These are phyloP conservation scores for Petunia hybrid DNA, from an alignment of 305 asterid genomes.

Conservation along the genomic window DNA sequence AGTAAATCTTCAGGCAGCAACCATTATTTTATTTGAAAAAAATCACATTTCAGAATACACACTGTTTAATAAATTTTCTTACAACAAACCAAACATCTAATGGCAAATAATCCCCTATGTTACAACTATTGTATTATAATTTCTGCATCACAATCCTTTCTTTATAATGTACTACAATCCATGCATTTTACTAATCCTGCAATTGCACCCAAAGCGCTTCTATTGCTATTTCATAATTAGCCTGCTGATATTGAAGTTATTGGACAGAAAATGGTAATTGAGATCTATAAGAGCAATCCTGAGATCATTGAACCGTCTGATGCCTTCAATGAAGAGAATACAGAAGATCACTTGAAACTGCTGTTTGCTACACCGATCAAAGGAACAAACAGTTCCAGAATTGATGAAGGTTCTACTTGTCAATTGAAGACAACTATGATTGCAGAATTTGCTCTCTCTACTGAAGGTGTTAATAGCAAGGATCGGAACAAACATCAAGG, in stretches of 20 bases:
- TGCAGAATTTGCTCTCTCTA: slow-evolving; percentile 1
- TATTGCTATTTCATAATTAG: slow-evolving; percentile 1
- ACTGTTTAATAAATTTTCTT: too few relatives aligned
- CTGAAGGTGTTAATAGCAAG: not conserved
- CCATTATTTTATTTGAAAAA: too few relatives aligned
- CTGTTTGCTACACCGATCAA: slow-evolving; percentile 52
- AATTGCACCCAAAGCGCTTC: not conserved
- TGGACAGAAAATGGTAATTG: not conserved
- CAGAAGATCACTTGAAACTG: slow-evolving; percentile 47
- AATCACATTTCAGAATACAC: too few relatives aligned
- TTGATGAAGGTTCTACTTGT: slow-evolving; percentile 37
- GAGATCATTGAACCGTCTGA: slow-evolving; percentile 19
- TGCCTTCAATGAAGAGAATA: slow-evolving; percentile 30
- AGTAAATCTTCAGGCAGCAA: too few relatives aligned
- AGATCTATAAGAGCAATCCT: slow-evolving; percentile 3
- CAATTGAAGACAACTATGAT: slow-evolving; percentile 31
- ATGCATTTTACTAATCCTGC: too few relatives aligned
- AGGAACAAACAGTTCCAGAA: slow-evolving; percentile 30
- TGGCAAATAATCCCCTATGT: too few relatives aligned
- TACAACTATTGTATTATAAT: too few relatives aligned
- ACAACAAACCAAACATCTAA: too few relatives aligned
- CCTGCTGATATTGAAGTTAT: slow-evolving; percentile 20
- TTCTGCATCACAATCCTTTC: too few relatives aligned
- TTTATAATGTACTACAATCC: too few relatives aligned
- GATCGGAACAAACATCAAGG: not conserved